Evolutionary conservation across 352 stramenopile species (phyloP), one percentile per base, ranked within the genome.

Genomic region (Globisporangium orthogonon): DNA sequence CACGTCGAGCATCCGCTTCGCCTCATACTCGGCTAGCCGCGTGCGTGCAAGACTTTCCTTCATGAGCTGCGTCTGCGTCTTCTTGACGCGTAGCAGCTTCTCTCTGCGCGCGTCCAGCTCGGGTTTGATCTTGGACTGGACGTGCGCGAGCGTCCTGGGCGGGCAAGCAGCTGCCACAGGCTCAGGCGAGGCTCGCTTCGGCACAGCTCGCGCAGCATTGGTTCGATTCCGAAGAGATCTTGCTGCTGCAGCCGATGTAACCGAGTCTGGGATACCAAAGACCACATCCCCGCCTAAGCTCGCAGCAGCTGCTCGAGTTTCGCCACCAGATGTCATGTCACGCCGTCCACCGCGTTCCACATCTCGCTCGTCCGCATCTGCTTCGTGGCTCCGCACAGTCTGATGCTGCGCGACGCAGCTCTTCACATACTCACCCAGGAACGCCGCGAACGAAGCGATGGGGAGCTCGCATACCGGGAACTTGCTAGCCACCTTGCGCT

Each of bases 11-110:
- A 75, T 51, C 50, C 52, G 58, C 35, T 61, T 60, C 11, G 69
- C 67, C 30, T 83, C 76, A 31, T 89, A 91, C 50, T 88, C 78
- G 6, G 70, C 77, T 7, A 90, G 56, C 3, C 81, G 67, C 18
- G 72, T 56, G 7, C 75, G 71, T 9, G 83, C 77, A 11, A 93
- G 54, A 9, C 62, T 70, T 53, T 94, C 83, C 41, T 83, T 78
- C 71, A 91, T 86, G 30, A 83, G 60, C 49, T 91, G 83, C 30
- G 79, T 78, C 55, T 90, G 81, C 1, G 69, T 91, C 56, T 89
- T 94, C 54, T 87, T 85, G 37, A 91, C 74, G 13, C 83, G 83
- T 37, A 89, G 61, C 3, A 89, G 40, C 37, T 85, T 89, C 9
- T 87, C 69, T 4, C 74, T 74, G 2, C 65, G 62, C 2, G 69